phyloP scores from a whole-genome alignment of 208 protist genomes.

The Leishmania mexicana region DNA sequence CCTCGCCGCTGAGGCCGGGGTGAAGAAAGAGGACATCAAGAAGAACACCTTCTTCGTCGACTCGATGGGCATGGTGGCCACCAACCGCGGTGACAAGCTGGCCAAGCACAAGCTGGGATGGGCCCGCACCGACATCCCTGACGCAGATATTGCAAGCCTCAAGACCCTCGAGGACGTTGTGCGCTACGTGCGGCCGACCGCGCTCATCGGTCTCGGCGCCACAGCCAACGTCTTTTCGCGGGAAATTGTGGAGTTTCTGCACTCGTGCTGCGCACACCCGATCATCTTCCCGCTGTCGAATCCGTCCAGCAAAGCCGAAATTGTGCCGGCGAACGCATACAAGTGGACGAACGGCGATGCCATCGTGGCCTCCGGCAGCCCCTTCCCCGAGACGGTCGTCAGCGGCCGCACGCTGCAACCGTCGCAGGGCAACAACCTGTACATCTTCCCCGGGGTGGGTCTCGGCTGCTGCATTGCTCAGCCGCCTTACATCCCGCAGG shows the following conservation, averaged over 20 bases:
- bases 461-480: constrained; percentile 84
- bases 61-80: constrained; percentile 91
- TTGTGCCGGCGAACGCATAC: constrained; percentile 93
- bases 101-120: constrained; percentile 88
- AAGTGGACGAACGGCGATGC: constrained; percentile 91
- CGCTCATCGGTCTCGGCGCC: constrained; percentile 94
- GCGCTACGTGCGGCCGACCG: constrained; percentile 94
- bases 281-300: constrained; percentile 98
- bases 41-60: constrained; percentile 91
- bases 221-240: constrained; percentile 92
- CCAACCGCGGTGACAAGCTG: constrained; percentile 79
- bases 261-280: constrained; percentile 77
- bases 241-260: constrained; percentile 86
- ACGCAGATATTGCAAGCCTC: constrained; percentile 61
- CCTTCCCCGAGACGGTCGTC: constrained; percentile 90
- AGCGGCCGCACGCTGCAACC: constrained; percentile 82
- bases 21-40: constrained; percentile 75
- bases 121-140: constrained; percentile 81
- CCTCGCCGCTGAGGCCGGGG: constrained; percentile 55
- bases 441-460: constrained; percentile 96
- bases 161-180: constrained; percentile 66
- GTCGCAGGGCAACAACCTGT: constrained; percentile 98
- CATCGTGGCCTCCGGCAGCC: constrained; percentile 96
- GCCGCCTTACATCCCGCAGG: constrained; percentile 87
- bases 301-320: constrained; percentile 89